Evolutionary conservation across 176 grass and related monocot genomes (phyloP).

Genomic region (Raddia distichophylla): DNA sequence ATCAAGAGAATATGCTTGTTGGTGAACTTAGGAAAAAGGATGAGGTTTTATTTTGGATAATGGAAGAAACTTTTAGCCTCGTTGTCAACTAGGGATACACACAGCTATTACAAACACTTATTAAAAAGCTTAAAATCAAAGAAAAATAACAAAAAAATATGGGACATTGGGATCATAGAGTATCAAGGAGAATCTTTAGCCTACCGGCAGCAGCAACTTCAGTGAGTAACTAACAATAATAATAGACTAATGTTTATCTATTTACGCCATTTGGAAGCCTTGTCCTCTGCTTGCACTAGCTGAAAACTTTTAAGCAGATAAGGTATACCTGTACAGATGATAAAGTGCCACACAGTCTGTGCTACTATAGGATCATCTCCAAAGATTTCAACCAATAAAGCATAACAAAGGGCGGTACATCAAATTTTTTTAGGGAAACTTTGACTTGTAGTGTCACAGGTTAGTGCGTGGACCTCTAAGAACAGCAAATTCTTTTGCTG

Average conservation of each 20-base stretch:
- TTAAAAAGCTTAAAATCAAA: too few relatives aligned
- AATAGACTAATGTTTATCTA: slow-evolving; percentile 24
- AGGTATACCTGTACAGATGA: slow-evolving; percentile 23
- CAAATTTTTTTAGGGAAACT: slow-evolving; percentile 28
- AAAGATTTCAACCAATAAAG: slow-evolving; percentile 12
- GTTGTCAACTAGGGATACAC: too few relatives aligned
- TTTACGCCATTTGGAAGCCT: slow-evolving; percentile 38
- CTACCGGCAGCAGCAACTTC: slow-evolving; percentile 28
- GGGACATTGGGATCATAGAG: slow-evolving; percentile 29
- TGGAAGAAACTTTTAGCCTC: too few relatives aligned
- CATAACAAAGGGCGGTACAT: neutral
- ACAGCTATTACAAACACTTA: too few relatives aligned
- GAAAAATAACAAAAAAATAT: too few relatives aligned
- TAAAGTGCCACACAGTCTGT: slow-evolving; percentile 20
- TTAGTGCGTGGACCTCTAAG: slow-evolving; percentile 26
- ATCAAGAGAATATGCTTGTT: slow-evolving; percentile 41
- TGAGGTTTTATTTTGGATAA: too few relatives aligned
- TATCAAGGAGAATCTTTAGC: slow-evolving; percentile 28
- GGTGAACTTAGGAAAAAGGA: neutral
- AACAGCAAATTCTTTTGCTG: slow-evolving; percentile 24
- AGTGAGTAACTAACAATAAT: slow-evolving; percentile 31
- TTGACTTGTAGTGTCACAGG: slow-evolving; percentile 16
- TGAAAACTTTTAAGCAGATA: slow-evolving; percentile 16
- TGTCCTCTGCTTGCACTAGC: slow-evolving; percentile 33
- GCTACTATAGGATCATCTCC: slow-evolving; percentile 34